These are phyloP conservation scores for Zoysia japonica DNA, from an alignment of 176 grass and related monocot species.

Conservation along the genomic window DNA sequence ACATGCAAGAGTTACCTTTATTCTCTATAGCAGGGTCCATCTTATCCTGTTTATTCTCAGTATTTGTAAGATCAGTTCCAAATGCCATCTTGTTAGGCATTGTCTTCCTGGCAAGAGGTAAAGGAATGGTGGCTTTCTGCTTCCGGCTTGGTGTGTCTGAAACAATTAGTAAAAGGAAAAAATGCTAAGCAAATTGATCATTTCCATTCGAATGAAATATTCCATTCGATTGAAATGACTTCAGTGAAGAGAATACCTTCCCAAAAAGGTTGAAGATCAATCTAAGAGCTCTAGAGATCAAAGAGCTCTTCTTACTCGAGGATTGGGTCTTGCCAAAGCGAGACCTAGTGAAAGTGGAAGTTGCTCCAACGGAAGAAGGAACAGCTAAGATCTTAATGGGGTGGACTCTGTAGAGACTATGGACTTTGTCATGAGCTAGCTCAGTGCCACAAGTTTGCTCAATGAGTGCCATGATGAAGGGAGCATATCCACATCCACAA, in stretches of 20 bases:
- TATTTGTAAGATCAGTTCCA: slow-evolving; percentile 80
- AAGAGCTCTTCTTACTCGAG: too few species aligned
- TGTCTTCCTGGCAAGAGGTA: slow-evolving; percentile 24
- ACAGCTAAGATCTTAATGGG: too few species aligned
- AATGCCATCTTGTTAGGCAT: slow-evolving; percentile 65
- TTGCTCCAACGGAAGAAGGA: too few species aligned
- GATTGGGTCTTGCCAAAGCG: too few species aligned
- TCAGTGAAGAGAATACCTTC: slow-evolving; percentile 50
- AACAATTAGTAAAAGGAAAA: slow-evolving; percentile 16
- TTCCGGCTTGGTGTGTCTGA: slow-evolving; percentile 66
- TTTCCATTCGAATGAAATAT: not conserved
- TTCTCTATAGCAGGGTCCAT: slow-evolving; percentile 31
- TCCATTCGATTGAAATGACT: not conserved
- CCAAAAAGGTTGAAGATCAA: slow-evolving; percentile 70
- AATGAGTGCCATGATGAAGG: too few species aligned
- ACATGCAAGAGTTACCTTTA: slow-evolving; percentile 34
- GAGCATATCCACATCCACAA: too few species aligned
- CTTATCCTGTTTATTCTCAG: slow-evolving; percentile 54
- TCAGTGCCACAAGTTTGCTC: too few species aligned
- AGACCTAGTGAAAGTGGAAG: too few species aligned
- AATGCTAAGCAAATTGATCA: not conserved
- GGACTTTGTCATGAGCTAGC: too few species aligned
- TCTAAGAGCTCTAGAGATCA: not conserved
- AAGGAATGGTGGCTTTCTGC: slow-evolving; percentile 79
- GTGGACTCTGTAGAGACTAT: too few species aligned